Evolutionary conservation across 2,329 filamentous ascomycete species (phyloP).

Genomic region (Juglanconis oblonga): DNA sequence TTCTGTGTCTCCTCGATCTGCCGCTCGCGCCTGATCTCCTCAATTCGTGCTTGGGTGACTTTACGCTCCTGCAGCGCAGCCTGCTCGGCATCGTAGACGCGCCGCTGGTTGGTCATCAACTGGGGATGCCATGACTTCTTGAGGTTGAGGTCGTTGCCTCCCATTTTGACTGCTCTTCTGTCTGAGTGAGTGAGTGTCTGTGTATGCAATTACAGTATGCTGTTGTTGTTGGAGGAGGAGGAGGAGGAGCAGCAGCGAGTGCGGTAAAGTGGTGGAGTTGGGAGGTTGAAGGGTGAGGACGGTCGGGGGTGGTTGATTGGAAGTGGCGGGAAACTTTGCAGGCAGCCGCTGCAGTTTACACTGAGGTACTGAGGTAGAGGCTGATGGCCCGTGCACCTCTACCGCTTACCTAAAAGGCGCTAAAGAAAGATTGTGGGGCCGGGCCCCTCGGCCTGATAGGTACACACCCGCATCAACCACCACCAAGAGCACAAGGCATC

Average conservation of each 20-base stretch:
- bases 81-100: slow-evolving; percentile 88
- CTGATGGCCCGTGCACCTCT: no score
- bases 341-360: background rate
- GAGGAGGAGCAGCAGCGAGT: background rate
- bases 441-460: no score
- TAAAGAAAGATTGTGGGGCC: no score
- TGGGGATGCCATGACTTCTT: slow-evolving; percentile 95
- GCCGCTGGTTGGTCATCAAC: slow-evolving; percentile 84
- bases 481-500: no score
- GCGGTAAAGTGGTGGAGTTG: background rate
- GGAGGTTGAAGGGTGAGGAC: background rate
- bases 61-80: slow-evolving; percentile 94
- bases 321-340: slow-evolving; percentile 12
- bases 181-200: slow-evolving; percentile 21
- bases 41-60: slow-evolving; percentile 83
- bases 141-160: slow-evolving; percentile 84
- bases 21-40: slow-evolving; percentile 91
- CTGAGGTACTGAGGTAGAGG: no score
- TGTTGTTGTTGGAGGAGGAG: background rate
- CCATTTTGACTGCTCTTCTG: slow-evolving; percentile 56
- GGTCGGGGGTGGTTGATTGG: background rate
- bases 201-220: background rate
- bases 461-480: no score
- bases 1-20: slow-evolving; percentile 88
- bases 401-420: no score